Evolutionary conservation across 495 filamentous ascomycete species (phyloP), one percentile per base, ranked within the genome.

Genomic region (Hyphodiscus hymeniophilus): DNA sequence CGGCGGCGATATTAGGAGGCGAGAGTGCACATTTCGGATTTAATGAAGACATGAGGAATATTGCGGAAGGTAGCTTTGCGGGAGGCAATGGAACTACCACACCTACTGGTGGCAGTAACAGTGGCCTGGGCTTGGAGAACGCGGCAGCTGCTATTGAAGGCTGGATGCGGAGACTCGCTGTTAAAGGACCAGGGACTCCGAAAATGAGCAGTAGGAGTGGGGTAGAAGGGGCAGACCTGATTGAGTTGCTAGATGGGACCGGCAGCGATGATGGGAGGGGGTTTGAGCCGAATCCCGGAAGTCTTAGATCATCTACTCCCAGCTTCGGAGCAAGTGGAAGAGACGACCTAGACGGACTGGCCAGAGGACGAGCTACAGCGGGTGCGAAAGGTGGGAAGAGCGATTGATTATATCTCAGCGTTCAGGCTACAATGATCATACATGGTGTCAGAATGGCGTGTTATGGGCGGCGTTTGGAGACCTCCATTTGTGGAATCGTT

Each of bases 81-180:
- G 38, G 42, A 26, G 23, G 31, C 21, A 58, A 64, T n/a, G 23
- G 60, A 56, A 3, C 42, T 57, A 4, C 56, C 64, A 7, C 49
- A 60, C 24, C 57, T 55, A 24, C 45, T 54, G 44, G 30, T 20
- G 26, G 31, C 15, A 11, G 12, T 15, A 21, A 8, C 16, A 20
- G 8, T 17, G 35, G 20, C 7, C 64, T 68, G 34, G 65, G 44
- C 43, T 63, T 97, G 5, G 90, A 95, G 56, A 85, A 88, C 45
- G 79, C 94, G 1, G 89, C 89, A 0, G 82, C 85, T 11, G 84
- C 81, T 11, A 76, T 98, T 23, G 91, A 96, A 63, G 80, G 81
- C 6, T 98, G 92, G 88, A 73, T 96, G 52, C 71, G 89, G 35
- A 87, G 83, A 51, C 76, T 91, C 45, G 86, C 84, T 31, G 76